phyloP scores from a whole-genome alignment of 306 rosid species.

The Dalbergia cultrata region DNA sequence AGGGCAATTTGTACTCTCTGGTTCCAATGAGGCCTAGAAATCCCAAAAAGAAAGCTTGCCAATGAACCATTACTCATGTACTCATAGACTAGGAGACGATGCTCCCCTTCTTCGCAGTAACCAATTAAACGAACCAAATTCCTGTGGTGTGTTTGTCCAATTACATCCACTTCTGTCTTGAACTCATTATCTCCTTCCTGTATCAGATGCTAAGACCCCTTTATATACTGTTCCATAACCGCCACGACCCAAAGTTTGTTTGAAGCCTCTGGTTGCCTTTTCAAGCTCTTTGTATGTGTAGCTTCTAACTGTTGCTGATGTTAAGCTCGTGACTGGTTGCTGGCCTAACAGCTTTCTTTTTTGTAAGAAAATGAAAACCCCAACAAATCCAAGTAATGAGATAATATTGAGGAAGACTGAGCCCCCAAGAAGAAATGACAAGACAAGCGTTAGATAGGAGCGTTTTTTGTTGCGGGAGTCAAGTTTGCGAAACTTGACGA shows the following conservation, averaged over 20 bases:
- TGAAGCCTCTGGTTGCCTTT: slow-evolving; percentile 48
- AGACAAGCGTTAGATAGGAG: neutral
- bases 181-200: slow-evolving; percentile 48
- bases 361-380: neutral
- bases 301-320: neutral
- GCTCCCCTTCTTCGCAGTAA: neutral
- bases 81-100: neutral
- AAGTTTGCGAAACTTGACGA: neutral
- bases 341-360: neutral
- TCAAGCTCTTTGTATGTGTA: slow-evolving; percentile 21
- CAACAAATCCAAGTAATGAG: neutral
- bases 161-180: neutral
- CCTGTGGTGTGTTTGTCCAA: neutral
- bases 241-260: slow-evolving; percentile 41
- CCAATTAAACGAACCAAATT: neutral
- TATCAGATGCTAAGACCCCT: slow-evolving; percentile 42
- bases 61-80: neutral
- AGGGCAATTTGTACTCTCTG: neutral
- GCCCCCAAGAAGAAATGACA: slow-evolving; percentile 46
- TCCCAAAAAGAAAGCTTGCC: neutral
- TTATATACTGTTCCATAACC: slow-evolving; percentile 47
- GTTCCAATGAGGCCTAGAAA: neutral
- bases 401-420: slow-evolving; percentile 46
- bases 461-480: neutral
- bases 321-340: neutral